Percentiles rank a stretch among this genome's conserved stretches.
These are phyloP conservation scores for Artemisia argyi DNA, from an alignment of 129 eudicot genomes.

Conservation along the genomic window DNA sequence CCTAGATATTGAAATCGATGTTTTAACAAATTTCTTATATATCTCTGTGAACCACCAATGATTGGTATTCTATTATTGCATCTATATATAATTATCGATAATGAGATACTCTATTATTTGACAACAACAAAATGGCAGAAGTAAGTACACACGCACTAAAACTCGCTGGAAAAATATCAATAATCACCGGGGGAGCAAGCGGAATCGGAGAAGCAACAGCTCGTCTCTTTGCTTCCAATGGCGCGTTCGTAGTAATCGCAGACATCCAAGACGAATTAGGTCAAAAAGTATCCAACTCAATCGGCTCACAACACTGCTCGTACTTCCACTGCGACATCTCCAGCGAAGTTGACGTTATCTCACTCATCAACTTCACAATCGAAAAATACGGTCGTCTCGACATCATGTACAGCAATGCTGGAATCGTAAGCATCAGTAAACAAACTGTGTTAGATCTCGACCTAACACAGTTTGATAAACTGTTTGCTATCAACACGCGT, in stretches of 20 bases:
- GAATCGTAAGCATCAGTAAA: constrained; percentile 18
- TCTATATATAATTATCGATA: background rate
- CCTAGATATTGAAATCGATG: no score
- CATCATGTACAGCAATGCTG: constrained; percentile 57
- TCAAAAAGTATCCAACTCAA: constrained; percentile 32
- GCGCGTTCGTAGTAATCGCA: constrained; percentile 44
- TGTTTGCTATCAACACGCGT: constrained; percentile 22
- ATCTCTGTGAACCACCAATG: no score
- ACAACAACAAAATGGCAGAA: background rate
- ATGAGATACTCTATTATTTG: background rate
- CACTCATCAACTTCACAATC: constrained; percentile 30
- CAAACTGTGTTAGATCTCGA: constrained; percentile 31
- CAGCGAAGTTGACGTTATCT: constrained; percentile 34
- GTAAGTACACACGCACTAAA: constrained; percentile 2
- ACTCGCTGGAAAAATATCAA: constrained; percentile 35
- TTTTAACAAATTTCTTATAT: no score
- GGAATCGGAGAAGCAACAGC: constrained; percentile 56
- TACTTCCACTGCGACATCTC: constrained; percentile 47
- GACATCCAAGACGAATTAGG: constrained; percentile 44
- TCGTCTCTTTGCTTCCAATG: constrained; percentile 40
- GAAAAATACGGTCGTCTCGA: constrained; percentile 34
- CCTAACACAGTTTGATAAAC: constrained; percentile 25
- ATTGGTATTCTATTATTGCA: no score
- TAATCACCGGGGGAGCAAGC: constrained; percentile 54
- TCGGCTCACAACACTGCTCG: constrained; percentile 25